Base-by-base conservation (phyloP, 352 stramenopile species). In the Pythium biforme region DNA sequence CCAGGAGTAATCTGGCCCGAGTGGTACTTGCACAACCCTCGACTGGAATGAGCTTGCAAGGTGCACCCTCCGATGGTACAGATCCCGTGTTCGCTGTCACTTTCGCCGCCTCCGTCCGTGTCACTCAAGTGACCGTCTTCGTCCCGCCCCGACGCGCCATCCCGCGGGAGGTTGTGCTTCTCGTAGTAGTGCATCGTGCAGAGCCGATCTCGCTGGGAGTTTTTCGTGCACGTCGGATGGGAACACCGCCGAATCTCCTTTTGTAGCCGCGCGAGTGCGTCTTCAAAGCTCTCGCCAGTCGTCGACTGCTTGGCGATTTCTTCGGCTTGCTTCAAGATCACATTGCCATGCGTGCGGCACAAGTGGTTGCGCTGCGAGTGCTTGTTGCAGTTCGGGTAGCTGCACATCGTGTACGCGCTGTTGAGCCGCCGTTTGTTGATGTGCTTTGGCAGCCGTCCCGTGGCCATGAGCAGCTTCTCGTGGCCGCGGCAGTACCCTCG, bases 331-430 rank as follows among this genome's bases (percentile, higher is more conserved):
- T 87, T 89, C 20, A 79, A 73, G 39, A 95, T 68, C 39, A 88
- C 48, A 66, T 95, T 95, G 52, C 86, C 86, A 45, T 95, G 86
- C 9, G 85, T 95, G n/a, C 86, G 82, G 47, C 86, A 95, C 50
- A 95, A 66, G 58, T 95, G 86, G 57, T 93, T 72, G 4, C 86
- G 81, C 64, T 95, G 86, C 41, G 86, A 95, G 72, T 95, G 86
- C 61, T 91, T 95, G 61, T 67, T 79, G 54, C 86, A 95, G 26
- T 77, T 77, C 0, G 86, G 86, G 67, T 90, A 95, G 60, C 81
- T 90, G 71, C 86, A 95, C 86, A 95, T 95, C 20, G 83, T 95
- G 74, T 95, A 95, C 34, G 86, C 83, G 66, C 84, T 93, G 53
- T 95, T 95, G 27, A 93, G 74, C 12, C 86, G 82, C n/a, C 86